Percentiles rank a stretch among this genome's conserved stretches.
Evolutionary conservation across 495 filamentous ascomycete genomes (phyloP).

Genomic region (Cenococcum geophilum): DNA sequence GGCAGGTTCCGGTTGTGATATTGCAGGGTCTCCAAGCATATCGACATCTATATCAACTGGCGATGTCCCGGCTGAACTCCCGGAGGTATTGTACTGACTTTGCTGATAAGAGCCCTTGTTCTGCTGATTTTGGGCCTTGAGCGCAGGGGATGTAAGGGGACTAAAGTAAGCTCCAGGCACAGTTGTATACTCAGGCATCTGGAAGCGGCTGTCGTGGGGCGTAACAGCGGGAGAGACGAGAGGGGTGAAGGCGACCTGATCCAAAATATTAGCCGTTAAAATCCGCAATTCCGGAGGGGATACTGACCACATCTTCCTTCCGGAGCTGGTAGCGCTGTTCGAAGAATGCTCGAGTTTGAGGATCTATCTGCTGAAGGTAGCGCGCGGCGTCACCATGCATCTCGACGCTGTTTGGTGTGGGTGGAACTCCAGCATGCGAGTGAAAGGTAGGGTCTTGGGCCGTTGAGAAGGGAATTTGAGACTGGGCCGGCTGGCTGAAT

Average conservation of each 20-base stretch:
- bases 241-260: conserved; percentile 82
- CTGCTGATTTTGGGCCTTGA: conserved; percentile 64
- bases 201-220: conserved; percentile 78
- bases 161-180: conserved; percentile 89
- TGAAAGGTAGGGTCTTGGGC: conserved; percentile 20
- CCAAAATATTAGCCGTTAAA: conserved; percentile 8
- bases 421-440: conserved; percentile 53
- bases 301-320: conserved; percentile 72
- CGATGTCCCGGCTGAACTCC: conserved; percentile 34
- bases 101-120: conserved; percentile 16
- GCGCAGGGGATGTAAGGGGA: conserved; percentile 83
- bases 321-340: conserved; percentile 63
- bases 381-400: conserved; percentile 64
- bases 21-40: conserved; percentile 27
- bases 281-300: neutral
- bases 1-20: conserved; percentile 20
- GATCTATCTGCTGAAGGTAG: conserved; percentile 53
- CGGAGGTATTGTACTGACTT: conserved; percentile 27
- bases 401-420: conserved; percentile 89
- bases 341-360: conserved; percentile 58
- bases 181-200: conserved; percentile 64
- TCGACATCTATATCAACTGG: conserved; percentile 35
- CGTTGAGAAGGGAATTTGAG: conserved; percentile 7
- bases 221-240: conserved; percentile 93
- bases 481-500: conserved; percentile 47